These are phyloP conservation scores for Pythium guiyangense DNA, from an alignment of 352 stramenopile genomes.

Conservation along the genomic window DNA sequence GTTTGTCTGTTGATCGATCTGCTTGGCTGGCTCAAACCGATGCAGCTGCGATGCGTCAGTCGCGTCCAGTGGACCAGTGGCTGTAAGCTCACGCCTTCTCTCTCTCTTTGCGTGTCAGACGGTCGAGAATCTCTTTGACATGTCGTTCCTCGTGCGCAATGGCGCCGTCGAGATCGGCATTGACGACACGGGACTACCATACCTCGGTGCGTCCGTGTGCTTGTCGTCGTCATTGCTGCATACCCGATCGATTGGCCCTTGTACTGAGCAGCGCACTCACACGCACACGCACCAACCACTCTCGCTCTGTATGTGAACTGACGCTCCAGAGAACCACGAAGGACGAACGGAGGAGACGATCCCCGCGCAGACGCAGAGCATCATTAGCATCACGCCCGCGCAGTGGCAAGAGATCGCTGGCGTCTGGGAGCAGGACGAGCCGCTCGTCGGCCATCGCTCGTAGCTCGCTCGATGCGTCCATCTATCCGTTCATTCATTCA, in stretches of 20 bases:
- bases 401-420: conserved; percentile 61
- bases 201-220: conserved; percentile 37
- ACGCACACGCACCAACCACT: too few relatives aligned
- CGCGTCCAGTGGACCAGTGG: too few relatives aligned
- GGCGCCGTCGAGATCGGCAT: conserved; percentile 60
- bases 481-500: too few relatives aligned
- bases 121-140: conserved; percentile 83
- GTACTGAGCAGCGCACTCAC: too few relatives aligned
- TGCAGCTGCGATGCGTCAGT: background rate
- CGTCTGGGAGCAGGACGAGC: conserved; percentile 37
- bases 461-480: too few relatives aligned
- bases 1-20: too few relatives aligned
- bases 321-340: conserved; percentile 56
- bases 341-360: conserved; percentile 39
- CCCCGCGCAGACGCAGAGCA: conserved; percentile 61
- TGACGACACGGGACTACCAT: conserved; percentile 50
- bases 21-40: too few relatives aligned
- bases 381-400: conserved; percentile 75
- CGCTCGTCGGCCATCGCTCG: conserved; percentile 57
- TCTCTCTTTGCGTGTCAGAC: conserved; percentile 32
- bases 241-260: too few relatives aligned
- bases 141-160: conserved; percentile 79
- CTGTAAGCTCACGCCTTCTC: background rate
- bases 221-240: too few relatives aligned
- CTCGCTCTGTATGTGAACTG: conserved; percentile 1